These are phyloP conservation scores for Pseudozyma tsukubaensis DNA, from an alignment of 1,284 basidiomycete genomes.

Conservation along the genomic window DNA sequence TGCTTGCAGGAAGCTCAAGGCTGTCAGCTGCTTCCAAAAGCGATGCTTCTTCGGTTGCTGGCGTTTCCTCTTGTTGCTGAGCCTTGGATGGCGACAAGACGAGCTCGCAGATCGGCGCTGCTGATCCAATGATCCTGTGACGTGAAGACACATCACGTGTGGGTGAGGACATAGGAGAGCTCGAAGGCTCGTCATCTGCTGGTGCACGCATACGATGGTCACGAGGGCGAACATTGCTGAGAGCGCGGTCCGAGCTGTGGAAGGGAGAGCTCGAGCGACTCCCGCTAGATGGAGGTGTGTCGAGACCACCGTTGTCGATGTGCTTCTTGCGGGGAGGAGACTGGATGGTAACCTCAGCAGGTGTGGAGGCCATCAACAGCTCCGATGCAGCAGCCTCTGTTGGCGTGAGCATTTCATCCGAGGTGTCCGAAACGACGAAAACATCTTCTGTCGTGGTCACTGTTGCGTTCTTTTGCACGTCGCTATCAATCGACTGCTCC, in stretches of 20 bases:
- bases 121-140: constrained; percentile 10
- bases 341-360: constrained; percentile 19
- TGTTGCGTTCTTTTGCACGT: not conserved
- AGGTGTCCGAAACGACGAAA: too few species aligned
- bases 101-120: constrained; percentile 17
- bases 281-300: constrained; percentile 51
- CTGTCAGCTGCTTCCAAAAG: too few species aligned
- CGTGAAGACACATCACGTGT: constrained; percentile 43
- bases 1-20: too few species aligned
- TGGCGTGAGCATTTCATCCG: not conserved
- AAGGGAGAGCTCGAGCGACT: constrained; percentile 46
- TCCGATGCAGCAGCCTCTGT: constrained; percentile 1
- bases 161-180: constrained; percentile 51
- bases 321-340: constrained; percentile 48
- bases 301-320: constrained; percentile 36
- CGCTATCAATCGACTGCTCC: not conserved
- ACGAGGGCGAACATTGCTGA: constrained; percentile 11
- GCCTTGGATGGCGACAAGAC: not conserved
- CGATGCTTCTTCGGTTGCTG: not conserved
- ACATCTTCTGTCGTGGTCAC: not conserved
- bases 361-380: constrained; percentile 4
- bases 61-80: not conserved
- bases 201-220: constrained; percentile 19
- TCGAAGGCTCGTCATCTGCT: constrained; percentile 40
- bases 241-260: constrained; percentile 22